Evolutionary conservation across 1,139 yeast genomes (phyloP), one percentile per base, ranked within the genome.

Genomic region (Geotrichum carabidarum): DNA sequence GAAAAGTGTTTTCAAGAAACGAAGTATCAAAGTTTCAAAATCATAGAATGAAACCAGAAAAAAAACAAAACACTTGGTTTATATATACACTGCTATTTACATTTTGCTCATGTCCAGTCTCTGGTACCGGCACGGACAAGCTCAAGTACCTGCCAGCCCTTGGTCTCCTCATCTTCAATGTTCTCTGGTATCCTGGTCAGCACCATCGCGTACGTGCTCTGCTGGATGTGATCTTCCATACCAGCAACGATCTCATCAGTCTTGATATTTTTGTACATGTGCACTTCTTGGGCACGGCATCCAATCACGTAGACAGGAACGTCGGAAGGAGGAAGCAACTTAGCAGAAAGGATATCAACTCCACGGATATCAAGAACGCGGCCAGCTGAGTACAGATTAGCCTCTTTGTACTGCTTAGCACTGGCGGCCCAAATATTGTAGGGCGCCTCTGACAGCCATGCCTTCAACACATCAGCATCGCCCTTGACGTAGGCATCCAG

Each of bases 171-270:
- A 69, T 94, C 88, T 59, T 84, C 95, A 68, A 94, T 82, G 61
- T 91, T 91, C 70, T 91, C 99, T 9, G 96, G 91, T 54, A 87
- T 77, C 72, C 99, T 82, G 31, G 99, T 90, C 66, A 94, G 77
- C 32, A 93, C 99, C 91, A 94, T 84, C 49, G 96, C 98, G 69
- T 94, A 94, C 12, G 96, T 86, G 65, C 95, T 85, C 78, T 89
- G 80, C 71, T 89, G 84, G 63, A 94, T 90, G 71, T 89, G 90
- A 67, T 93, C 96, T 68, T 90, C 96, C 50, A 93, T 83, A 64
- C 99, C 99, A 9, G 99, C 99, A 57, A 93, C 95, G 58, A 94
- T 79, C 70, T 93, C 96, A 50, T 95, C 96, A 38, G 96, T 85
- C 75, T 90, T 90, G 60, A 84, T 82, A 69, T 87, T 88, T 74